Base-by-base conservation (phyloP, 805 yeast genomes). In the Diddensiella transvaalensis region DNA sequence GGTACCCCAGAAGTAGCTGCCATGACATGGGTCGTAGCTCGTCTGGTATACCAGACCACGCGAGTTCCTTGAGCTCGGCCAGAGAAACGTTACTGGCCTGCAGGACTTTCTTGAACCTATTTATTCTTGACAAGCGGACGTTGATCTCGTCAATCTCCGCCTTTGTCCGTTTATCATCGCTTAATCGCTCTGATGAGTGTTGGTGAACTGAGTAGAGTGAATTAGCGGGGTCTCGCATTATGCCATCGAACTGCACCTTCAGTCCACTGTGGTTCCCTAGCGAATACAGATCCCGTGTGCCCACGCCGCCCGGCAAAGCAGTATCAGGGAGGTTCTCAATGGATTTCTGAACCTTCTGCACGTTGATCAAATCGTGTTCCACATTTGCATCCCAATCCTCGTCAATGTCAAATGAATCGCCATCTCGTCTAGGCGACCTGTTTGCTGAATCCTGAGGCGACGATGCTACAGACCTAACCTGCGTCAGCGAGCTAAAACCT, bases 1-100 rank as follows among this genome's bases (percentile, higher is more conserved):
- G 69, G 63, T 93, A 93, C 0, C 98, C 98, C 44, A 91, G 74
- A 42, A 93, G 66, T 15, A 90, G 69, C 67, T 88, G 95, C 99
- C 99, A 93, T 10, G 86, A 80, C 36, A 83, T 68, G 0, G 97
- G 86, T 50, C 98, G 73, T 49, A 89, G 73, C 49, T 82, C 83
- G 10, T 76, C 69, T 0, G 99, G 98, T 3, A 93, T 79, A 1
- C 99, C 99, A 59, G 90, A 85, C 98, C 99, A 93, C 15, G 96
- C 78, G 44, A 89, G 74, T 61, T 85, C 81, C 53, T 87, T 76
- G 46, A 93, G 72, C 44, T 83, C 89, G 42, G 73, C 75, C 50
- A 87, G 64, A 55, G 87, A 86, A 32, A 90, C 80, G 15, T 71
- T 72, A 6, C 73, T 64, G 17, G 73, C 70, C 33, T 71, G 72